These are phyloP conservation scores for Darksidea phi DNA, from an alignment of 495 filamentous ascomycete species.

Conservation along the genomic window DNA sequence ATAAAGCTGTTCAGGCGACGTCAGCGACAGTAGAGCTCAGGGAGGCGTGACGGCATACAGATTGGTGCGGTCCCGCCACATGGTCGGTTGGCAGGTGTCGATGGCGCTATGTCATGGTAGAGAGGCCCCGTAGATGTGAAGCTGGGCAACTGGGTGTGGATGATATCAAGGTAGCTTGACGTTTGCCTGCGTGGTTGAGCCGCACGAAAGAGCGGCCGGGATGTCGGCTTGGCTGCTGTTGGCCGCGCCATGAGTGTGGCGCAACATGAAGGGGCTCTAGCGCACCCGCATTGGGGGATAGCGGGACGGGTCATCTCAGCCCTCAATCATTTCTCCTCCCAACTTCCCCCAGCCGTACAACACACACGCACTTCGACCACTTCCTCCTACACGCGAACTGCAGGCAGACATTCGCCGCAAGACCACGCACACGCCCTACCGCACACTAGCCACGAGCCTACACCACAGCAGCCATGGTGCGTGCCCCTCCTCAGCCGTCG, in stretches of 20 bases:
- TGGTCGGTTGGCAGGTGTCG: slow-evolving; percentile 42
- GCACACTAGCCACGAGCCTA: neutral
- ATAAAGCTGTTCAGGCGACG: slow-evolving; percentile 67
- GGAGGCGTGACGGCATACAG: slow-evolving; percentile 59
- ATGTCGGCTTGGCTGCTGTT: neutral
- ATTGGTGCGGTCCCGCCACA: slow-evolving; percentile 98
- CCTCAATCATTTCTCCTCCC: slow-evolving; percentile 16
- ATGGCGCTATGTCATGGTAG: slow-evolving; percentile 32
- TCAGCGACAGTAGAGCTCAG: slow-evolving; percentile 18
- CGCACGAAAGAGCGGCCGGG: no score
- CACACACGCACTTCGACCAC: neutral
- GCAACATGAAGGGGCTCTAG: neutral
- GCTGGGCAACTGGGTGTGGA: neutral
- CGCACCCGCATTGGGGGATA: neutral
- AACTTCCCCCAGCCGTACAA: slow-evolving; percentile 18
- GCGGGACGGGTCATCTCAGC: slow-evolving; percentile 26
- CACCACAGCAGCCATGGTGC: slow-evolving; percentile 29
- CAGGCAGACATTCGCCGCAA: neutral
- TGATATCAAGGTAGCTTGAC: neutral
- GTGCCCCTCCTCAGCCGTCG: slow-evolving; percentile 25
- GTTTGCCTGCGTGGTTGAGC: neutral
- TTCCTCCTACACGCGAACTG: neutral
- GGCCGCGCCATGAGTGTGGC: neutral
- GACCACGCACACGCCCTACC: neutral
- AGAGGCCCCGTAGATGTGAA: neutral